phyloP scores from a whole-genome alignment of 1,284 basidiomycete species.

The Porodaedalea pini region DNA sequence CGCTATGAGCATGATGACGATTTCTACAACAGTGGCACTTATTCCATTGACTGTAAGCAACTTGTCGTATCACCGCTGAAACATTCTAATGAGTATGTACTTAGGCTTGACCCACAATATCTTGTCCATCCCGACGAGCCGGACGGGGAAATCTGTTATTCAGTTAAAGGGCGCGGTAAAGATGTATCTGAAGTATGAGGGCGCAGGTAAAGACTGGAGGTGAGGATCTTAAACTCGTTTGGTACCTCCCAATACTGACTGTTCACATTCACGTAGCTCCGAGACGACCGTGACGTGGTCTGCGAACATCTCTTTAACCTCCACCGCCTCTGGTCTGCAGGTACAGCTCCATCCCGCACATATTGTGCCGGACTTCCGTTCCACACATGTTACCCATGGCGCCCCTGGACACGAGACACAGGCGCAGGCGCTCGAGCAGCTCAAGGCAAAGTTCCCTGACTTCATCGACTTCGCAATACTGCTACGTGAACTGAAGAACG shows the following conservation, averaged over 20 bases:
- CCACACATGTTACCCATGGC: constrained; percentile 13
- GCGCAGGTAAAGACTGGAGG: constrained; percentile 16
- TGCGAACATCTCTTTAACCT: constrained; percentile 13
- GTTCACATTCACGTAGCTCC: background rate
- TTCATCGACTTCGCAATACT: constrained; percentile 27
- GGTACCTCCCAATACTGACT: background rate
- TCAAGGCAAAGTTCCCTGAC: constrained; percentile 25
- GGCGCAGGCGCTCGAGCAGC: constrained; percentile 21
- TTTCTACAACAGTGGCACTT: constrained; percentile 10
- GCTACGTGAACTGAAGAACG: constrained; percentile 26
- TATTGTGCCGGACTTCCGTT: constrained; percentile 5
- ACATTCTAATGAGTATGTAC: background rate
- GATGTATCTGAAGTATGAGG: constrained; percentile 24
- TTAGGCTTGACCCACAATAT: constrained; percentile 32
- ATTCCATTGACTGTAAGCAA: constrained; percentile 11
- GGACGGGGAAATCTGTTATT: constrained; percentile 28
- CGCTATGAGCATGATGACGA: constrained; percentile 21
- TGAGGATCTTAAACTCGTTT: background rate
- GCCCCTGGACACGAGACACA: constrained; percentile 20
- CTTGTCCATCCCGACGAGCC: constrained; percentile 29
- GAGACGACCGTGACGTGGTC: constrained; percentile 13
- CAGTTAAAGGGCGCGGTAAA: constrained; percentile 29
- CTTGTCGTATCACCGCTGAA: background rate
- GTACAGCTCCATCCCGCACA: constrained; percentile 5
- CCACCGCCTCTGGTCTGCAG: constrained; percentile 2